phyloP scores from a whole-genome alignment of 2,329 filamentous ascomycete genomes.

The Xylariaceae sp. region DNA sequence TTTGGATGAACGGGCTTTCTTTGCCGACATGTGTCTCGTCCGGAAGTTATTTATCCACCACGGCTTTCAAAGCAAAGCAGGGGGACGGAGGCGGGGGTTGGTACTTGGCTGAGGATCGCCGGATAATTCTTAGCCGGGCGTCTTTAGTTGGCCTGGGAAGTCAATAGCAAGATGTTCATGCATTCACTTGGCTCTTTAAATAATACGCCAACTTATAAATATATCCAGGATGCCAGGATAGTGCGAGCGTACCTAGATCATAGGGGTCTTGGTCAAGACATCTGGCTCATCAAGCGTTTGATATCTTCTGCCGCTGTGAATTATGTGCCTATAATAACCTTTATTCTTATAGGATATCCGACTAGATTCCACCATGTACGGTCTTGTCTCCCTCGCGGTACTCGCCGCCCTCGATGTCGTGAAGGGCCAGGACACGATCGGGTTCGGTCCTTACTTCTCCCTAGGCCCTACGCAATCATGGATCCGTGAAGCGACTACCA shows the following conservation, averaged over 20 bases:
- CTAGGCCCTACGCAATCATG: conserved; percentile 37
- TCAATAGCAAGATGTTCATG: background rate
- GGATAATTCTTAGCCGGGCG: background rate
- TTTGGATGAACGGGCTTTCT: background rate
- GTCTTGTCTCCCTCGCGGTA: background rate
- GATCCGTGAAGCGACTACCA: conserved; percentile 38
- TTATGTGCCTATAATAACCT: no score
- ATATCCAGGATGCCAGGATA: background rate
- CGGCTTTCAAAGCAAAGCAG: background rate
- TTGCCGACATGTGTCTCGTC: background rate
- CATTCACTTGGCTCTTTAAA: background rate
- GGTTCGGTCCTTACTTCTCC: conserved; percentile 38
- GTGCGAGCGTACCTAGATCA: background rate
- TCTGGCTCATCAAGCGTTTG: background rate
- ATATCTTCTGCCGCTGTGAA: background rate
- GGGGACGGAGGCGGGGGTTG: background rate
- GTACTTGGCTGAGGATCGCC: background rate
- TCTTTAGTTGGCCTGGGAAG: no score
- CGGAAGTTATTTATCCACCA: background rate
- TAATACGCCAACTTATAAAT: background rate
- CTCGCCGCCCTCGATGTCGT: conserved; percentile 4
- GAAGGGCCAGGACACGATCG: conserved; percentile 19
- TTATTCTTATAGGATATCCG: no score
- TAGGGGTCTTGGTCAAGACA: no score
- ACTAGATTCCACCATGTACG: background rate